A percentile compares a stretch with the other conserved stretches of the same genome.
phyloP scores from a whole-genome alignment of 176 grass and related monocot genomes.

The Neostapfia colusana region DNA sequence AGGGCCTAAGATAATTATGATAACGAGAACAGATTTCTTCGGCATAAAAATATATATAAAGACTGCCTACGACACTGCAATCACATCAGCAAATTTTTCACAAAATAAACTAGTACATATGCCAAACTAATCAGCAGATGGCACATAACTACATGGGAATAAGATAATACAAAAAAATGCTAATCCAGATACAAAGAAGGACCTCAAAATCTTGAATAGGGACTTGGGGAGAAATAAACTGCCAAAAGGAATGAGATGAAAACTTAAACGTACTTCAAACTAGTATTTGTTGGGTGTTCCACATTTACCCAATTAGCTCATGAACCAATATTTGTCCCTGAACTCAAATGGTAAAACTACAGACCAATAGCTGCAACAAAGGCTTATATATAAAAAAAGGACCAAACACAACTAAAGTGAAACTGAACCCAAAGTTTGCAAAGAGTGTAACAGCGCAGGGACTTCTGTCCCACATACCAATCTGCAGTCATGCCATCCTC shows the following conservation, averaged over 20 bases:
- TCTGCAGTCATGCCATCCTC: constrained; percentile 98
- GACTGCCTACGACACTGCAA: neutral
- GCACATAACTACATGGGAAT: neutral
- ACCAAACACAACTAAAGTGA: neutral
- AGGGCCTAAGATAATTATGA: neutral
- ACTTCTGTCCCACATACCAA: constrained; percentile 49
- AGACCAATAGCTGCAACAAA: neutral
- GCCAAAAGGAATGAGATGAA: neutral
- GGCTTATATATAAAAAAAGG: neutral
- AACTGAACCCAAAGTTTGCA: neutral
- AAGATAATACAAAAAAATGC: neutral
- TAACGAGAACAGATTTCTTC: neutral
- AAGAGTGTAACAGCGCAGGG: neutral
- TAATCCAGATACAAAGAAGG: neutral
- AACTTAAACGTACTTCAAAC: neutral
- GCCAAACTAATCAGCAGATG: neutral
- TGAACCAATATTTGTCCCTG: neutral
- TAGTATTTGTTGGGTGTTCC: neutral
- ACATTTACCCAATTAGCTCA: neutral
- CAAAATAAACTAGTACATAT: neutral
- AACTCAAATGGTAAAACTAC: neutral
- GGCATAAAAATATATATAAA: neutral
- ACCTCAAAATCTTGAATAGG: neutral
- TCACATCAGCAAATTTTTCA: neutral
- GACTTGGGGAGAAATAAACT: neutral